A percentile compares a stretch with the other conserved stretches of the same genome.
Evolutionary conservation across 352 stramenopile species (phyloP).

Genomic region (Phytophthora pseudosyringae): DNA sequence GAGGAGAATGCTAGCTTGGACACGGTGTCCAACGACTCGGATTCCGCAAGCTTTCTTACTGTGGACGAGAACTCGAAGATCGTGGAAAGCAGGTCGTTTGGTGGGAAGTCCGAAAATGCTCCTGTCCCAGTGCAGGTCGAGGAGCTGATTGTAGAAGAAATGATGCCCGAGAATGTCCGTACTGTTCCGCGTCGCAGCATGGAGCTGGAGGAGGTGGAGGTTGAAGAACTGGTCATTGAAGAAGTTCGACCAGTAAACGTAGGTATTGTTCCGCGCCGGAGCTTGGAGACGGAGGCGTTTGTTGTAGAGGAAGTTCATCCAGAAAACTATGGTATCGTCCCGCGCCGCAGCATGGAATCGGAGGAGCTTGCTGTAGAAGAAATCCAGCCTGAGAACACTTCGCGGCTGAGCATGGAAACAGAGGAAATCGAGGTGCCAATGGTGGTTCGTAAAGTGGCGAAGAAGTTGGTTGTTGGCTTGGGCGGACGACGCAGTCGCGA

Average conservation of each 20-base stretch:
- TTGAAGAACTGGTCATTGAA: constrained; percentile 37
- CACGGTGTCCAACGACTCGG: constrained; percentile 41
- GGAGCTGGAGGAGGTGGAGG: constrained; percentile 29
- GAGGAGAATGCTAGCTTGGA: constrained; percentile 47
- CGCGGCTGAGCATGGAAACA: constrained; percentile 21
- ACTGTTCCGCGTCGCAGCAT: constrained; percentile 34
- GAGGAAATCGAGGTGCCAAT: constrained; percentile 48
- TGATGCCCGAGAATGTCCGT: constrained; percentile 43
- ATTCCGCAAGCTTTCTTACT: constrained; percentile 48
- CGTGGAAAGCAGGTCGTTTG: constrained; percentile 42
- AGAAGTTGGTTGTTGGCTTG: constrained; percentile 46
- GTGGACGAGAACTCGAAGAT: constrained; percentile 57
- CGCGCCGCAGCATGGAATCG: constrained; percentile 10
- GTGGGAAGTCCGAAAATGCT: constrained; percentile 10
- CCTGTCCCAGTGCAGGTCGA: constrained; percentile 44
- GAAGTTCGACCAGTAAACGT: constrained; percentile 36
- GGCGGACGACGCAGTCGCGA: constrained; percentile 46
- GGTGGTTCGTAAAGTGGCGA: constrained; percentile 55
- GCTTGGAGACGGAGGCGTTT: constrained; percentile 16
- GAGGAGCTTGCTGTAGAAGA: constrained; percentile 27
- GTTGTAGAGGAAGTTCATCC: background rate
- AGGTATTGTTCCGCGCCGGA: constrained; percentile 27
- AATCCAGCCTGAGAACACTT: constrained; percentile 21
- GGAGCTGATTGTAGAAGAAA: constrained; percentile 60
- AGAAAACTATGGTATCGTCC: constrained; percentile 1